Base-by-base conservation (phyloP, 129 eudicot species). In the Flaveria bidentis region DNA sequence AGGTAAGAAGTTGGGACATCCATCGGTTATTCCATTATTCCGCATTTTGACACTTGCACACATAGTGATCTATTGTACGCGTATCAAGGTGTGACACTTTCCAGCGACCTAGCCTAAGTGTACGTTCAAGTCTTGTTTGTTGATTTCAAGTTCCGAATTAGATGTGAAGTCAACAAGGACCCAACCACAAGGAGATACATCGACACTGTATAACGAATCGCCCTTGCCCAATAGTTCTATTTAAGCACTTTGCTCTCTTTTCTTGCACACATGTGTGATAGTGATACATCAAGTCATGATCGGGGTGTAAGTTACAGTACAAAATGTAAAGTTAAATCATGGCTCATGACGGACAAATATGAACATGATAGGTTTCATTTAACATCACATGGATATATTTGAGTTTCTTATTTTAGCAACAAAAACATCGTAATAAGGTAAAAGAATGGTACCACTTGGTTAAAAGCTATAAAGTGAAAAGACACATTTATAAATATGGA, bases 361-460 rank as follows among this genome's bases (percentile, higher is more conserved):
- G 67, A 62, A 60, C 16, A 25, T 11, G 39, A 23, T 60, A 60
- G 66, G 66, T 23, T 25, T 28, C 66, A 60, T 23, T 60, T 14
- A 60, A 20, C n/a, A 60, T 55, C 9, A 58, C 16, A 58, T 11
- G 2, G 25, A 41, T 17, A 41, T 8, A 18, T 41, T 17, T 7
- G 20, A 41, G 44, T 67, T 17, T 17, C 3, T 42, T 14, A 36
- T 39, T 9, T 41, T 18, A 39, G 42, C 23, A 15, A 6, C 70
- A 64, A 33, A 64, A 16, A 16, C 13, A 41, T 68, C 39, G 13
- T 44, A 17, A 12, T 1, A 18, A 45, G 52, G 72, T 67, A 68
- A 68, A 23, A 44, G 12, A 18, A 44, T 68, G 26, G 33, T 11
- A 68, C 73, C 56, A 6, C 73, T 9, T 18, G 73, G 72, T 67